Conservation (phyloP, 768 basidiomycete genomes). For the Amanita fuliginea region DNA sequence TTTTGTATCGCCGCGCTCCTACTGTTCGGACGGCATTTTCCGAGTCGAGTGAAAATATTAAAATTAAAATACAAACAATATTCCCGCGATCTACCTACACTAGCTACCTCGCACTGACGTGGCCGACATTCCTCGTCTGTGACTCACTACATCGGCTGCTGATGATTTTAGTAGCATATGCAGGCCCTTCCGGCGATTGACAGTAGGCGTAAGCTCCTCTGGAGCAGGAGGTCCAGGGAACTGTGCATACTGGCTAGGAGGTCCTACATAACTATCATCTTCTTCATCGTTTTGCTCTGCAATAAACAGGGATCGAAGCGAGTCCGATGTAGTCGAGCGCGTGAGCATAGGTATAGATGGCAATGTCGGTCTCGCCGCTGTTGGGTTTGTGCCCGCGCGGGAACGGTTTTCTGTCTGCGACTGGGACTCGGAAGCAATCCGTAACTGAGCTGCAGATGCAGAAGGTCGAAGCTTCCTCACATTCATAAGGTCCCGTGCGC, state of each 20-base stretch:
- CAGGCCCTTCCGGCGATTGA: constrained; percentile 54
- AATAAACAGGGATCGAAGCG: constrained; percentile 28
- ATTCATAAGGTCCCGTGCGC: constrained; percentile 38
- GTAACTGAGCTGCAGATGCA: constrained; percentile 67
- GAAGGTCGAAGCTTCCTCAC: constrained; percentile 62
- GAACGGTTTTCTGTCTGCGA: constrained; percentile 37
- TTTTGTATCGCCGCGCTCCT: constrained; percentile 4
- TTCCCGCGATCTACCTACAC: not conserved
- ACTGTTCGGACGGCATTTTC: constrained; percentile 13
- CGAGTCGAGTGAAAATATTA: constrained; percentile 7
- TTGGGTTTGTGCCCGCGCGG: constrained; percentile 62
- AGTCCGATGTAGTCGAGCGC: constrained; percentile 43
- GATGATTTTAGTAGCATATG: constrained; percentile 51
- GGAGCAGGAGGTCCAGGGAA: constrained; percentile 57
- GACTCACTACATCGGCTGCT: constrained; percentile 17
- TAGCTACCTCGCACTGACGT: constrained; percentile 33
- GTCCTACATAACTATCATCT: constrained; percentile 45
- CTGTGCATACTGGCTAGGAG: constrained; percentile 57
- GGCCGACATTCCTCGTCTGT: constrained; percentile 44
- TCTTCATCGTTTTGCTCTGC: constrained; percentile 31
- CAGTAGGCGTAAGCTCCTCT: constrained; percentile 36
- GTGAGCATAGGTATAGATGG: constrained; percentile 34
- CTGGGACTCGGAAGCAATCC: constrained; percentile 33
- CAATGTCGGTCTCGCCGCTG: constrained; percentile 29
- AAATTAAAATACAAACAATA: not conserved